Base-by-base conservation (phyloP, 169 alveolate species). In the Plasmodium yoelii region DNA sequence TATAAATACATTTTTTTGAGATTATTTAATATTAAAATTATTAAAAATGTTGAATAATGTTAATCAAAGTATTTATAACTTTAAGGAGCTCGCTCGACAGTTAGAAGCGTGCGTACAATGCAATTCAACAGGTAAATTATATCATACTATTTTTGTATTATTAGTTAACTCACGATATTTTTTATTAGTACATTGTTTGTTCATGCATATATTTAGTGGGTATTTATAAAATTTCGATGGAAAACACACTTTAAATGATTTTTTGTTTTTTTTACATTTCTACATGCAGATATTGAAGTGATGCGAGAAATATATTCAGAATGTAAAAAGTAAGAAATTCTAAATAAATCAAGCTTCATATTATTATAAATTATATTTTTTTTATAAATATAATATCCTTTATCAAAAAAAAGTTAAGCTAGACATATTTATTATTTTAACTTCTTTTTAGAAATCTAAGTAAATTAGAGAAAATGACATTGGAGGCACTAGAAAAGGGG, bases 231-330 rank as follows among this genome's bases (percentile, higher is more conserved):
- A 34, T 34, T 1, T 34, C 7, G 2, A 34, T 1, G 42, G 42
- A 34, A 34, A 34, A 34, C 42, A 34, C 7, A 34, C 42, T 6
- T 22, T 49, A 26, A 39, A 34, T 24, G 22, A 24, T 53, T 71
- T 42, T 6, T 22, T n/a, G 10, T 64, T 9, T n/a, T 6, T 44
- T 57, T 80, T 53, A 39, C 8, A 18, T 49, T 19, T 80, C 47
- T 67, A 59, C n/a, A 12, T 80, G 82, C 68, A 80, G 90, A 80
- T 80, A 80, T 80, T 47, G 90, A 65, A 42, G 82, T 80, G 28
- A 80, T 80, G 82, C 69, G 75, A 46, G 90, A 80, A 46, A 80
- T 80, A 55, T 80, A 80, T 60, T 24, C 61, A 60, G 65, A 80
- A 65, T 80, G 90, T 80, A 80, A 80, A 80, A 80, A 65, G 90